Conservation (phyloP, 1,284 basidiomycete genomes). For the Puccinia novopanici region DNA sequence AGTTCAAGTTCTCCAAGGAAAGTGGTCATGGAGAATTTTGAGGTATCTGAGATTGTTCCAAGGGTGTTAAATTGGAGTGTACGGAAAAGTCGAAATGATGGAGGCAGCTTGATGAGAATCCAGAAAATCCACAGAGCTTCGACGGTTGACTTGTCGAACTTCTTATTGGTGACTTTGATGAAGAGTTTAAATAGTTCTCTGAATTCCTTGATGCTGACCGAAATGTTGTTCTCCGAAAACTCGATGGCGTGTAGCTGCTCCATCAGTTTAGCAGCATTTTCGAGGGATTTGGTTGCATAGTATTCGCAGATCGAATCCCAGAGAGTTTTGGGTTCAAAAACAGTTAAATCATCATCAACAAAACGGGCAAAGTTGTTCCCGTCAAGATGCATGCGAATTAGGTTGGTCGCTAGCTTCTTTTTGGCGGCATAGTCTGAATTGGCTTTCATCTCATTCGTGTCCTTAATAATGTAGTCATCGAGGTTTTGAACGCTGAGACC, state of each 20-base stretch:
- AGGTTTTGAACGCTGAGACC: neutral
- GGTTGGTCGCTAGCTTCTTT: neutral
- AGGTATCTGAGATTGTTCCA: no score
- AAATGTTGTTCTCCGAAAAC: neutral
- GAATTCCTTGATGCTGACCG: neutral
- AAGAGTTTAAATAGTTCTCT: neutral
- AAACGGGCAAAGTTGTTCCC: neutral
- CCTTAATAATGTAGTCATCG: neutral
- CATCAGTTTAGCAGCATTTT: slow-evolving; percentile 1
- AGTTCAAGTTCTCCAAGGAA: neutral
- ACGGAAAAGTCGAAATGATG: neutral
- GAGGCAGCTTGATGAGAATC: neutral
- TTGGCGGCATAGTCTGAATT: neutral
- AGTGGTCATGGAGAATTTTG: neutral
- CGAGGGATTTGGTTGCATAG: neutral
- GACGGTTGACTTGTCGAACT: neutral
- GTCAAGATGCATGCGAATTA: neutral
- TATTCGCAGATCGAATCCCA: neutral
- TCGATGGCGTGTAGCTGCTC: neutral
- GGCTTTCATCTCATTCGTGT: neutral
- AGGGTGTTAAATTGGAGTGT: neutral
- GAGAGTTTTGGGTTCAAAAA: neutral
- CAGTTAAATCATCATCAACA: neutral
- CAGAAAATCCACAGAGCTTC: neutral
- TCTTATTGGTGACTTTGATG: neutral